These are phyloP conservation scores for Chlamydomonas sphaeroides DNA, from an alignment of 139 green algal species.

Conservation along the genomic window DNA sequence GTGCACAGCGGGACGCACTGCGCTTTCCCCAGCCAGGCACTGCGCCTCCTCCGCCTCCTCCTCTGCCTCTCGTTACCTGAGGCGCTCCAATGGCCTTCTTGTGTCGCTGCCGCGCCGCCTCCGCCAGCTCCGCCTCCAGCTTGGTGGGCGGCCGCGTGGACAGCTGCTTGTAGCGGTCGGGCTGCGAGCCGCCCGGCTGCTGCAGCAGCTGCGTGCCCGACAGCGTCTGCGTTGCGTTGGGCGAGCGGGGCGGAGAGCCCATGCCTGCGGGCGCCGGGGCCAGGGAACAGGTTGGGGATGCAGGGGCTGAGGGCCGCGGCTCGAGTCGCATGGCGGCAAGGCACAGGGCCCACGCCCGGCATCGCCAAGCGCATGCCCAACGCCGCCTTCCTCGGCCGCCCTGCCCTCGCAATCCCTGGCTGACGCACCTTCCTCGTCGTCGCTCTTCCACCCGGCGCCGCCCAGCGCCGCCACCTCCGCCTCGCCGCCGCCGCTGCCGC, in stretches of 20 bases:
- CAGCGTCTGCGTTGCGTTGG: background rate
- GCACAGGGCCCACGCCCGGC: too few relatives aligned
- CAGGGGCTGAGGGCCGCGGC: too few relatives aligned
- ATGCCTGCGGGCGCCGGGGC: background rate
- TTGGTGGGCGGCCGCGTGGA: slow-evolving; percentile 56
- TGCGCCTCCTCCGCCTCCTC: background rate
- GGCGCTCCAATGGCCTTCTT: slow-evolving; percentile 48
- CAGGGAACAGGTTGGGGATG: background rate
- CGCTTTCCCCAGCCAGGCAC: too few relatives aligned
- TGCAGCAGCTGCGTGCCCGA: background rate
- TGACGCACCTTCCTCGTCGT: slow-evolving; percentile 9
- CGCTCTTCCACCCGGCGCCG: background rate
- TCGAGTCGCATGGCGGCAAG: too few relatives aligned
- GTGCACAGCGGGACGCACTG: too few relatives aligned
- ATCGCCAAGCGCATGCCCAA: too few relatives aligned
- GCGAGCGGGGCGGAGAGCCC: slow-evolving; percentile 22
- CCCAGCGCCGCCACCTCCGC: slow-evolving; percentile 24
- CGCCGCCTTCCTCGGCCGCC: too few relatives aligned
- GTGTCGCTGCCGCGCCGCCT: slow-evolving; percentile 57
- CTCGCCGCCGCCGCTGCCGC: slow-evolving; percentile 8
- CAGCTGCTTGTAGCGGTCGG: slow-evolving; percentile 42
- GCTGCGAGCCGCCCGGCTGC: background rate
- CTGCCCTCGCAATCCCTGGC: background rate
- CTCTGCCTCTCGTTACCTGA: too few relatives aligned
- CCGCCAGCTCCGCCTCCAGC: slow-evolving; percentile 57